Base-by-base conservation (phyloP, 2,329 filamentous ascomycete genomes). In the Pseudocercospora fijiensis region DNA sequence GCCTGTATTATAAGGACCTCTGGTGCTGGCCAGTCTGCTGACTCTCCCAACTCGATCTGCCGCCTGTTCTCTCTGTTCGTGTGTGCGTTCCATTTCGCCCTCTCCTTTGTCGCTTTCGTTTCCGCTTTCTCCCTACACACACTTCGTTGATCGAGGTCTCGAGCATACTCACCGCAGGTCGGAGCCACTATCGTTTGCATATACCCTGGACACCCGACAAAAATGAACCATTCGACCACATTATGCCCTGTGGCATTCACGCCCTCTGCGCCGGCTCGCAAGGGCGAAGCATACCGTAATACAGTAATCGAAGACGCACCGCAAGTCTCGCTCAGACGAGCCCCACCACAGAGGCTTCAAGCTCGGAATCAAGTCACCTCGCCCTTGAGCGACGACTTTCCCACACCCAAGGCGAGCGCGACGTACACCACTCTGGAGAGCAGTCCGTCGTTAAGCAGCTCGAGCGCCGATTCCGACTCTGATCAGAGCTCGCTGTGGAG, bases 221-320 rank as follows among this genome's bases (percentile, higher is more conserved):
- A 67, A 37, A 61, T 62, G 63, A 65, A 65, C 71, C 77, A 69
- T 57, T 84, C 84, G 82, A 74, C 78, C 70, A 77, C 77, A 70
- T 77, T 77, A 76, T 75, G 77, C 72, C 80, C 83, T 72, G 81
- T 80, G 65, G 76, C 79, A 65, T 86, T 85, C 79, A 79, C 75
- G 73, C 79, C 83, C 63, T 80, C 81, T 78, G 82, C 82, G 84
- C 86, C 83, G 85, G 85, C 75, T 78, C 82, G 66, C 66, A 67
- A 81, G 73, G 82, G 80, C 72, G 79, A 81, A 71, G 65, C 43
- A 56, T 76, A 78, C 67, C 84, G 88, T 84, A 87, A 88, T 84
- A 87, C 85, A 67, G 83, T 88, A 81, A 83, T 87, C 63, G 85
- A 88, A 78, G 84, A 87, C 72, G 78, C 80, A 53, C 71, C 75